These are phyloP conservation scores for Bjerkandera adusta DNA, from an alignment of 1,284 basidiomycete species.

Conservation along the genomic window DNA sequence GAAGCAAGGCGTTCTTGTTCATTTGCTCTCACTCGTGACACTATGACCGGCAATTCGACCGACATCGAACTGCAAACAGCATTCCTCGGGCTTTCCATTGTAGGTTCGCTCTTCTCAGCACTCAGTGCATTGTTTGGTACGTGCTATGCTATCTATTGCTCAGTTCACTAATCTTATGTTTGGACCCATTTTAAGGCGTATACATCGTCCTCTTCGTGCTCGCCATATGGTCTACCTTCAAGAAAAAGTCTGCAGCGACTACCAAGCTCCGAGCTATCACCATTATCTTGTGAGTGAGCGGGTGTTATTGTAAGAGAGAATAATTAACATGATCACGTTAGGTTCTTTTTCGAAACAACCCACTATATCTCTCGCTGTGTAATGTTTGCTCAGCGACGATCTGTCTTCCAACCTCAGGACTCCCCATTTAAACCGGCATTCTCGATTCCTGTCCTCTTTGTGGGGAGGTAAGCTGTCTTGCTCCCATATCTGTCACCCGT, in stretches of 20 bases:
- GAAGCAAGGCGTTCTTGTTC: no score
- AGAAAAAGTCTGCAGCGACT: background rate
- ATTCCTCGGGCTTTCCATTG: no score
- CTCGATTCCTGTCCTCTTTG: conserved; percentile 4
- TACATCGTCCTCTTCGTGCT: conserved; percentile 19
- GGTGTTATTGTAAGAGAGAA: background rate
- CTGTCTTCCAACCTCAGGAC: background rate
- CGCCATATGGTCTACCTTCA: conserved; percentile 19
- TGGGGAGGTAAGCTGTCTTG: conserved; percentile 1
- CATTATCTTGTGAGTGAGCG: conserved; percentile 12
- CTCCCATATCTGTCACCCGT: background rate
- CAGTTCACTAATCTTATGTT: no score
- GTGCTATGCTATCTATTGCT: no score
- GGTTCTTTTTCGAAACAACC: background rate
- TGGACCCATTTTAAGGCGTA: conserved; percentile 18
- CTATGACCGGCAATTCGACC: no score
- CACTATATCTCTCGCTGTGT: conserved; percentile 9
- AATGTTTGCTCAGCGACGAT: conserved; percentile 4
- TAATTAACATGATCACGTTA: background rate
- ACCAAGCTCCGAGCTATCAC: conserved; percentile 17
- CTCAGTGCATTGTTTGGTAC: no score
- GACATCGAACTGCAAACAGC: no score
- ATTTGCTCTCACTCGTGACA: no score
- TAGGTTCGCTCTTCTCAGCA: no score
- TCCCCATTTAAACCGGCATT: background rate